Evolutionary conservation across 2,329 filamentous ascomycete species (phyloP), one percentile per base, ranked within the genome.

Genomic region (Sporothrix mexicana): DNA sequence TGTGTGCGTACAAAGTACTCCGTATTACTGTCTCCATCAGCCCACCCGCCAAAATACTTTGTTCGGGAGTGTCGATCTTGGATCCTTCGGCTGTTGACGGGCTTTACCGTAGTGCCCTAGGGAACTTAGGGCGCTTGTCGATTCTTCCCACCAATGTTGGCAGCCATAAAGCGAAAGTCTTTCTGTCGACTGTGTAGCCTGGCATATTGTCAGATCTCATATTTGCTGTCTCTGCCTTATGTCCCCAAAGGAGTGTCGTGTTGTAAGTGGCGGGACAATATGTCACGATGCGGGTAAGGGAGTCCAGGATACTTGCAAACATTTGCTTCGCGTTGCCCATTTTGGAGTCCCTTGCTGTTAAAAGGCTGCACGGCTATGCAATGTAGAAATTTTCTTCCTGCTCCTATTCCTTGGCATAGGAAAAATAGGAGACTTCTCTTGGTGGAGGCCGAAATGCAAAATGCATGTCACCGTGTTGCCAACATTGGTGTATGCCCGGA

Each of bases 261-360:
- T 3, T 36, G 30, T 36, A 36, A 30, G 57, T n/a, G 30, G 57
- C 57, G 30, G 57, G 17, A 62, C 15, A 20, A 20, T 17, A 12
- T 43, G 20, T 62, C 30, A 62, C 43, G 57, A 62, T n/a, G 57
- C 57, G 57, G 57, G 30, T 43, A 62, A 62, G 30, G n/a, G 57
- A 20, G 57, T 61, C 25, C 55, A 30, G 30, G 17, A 62, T n/a
- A 9, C 15, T n/a, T 20, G 30, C 30, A 1, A 36, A 5, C 30
- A 36, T 55, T 43, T 17, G 57, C 36, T 62, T 43, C 57, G n/a
- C 2, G 43, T 43, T 43, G 30, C 57, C 17, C 23, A 20, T 8
- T 62, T 43, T 43, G 55, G 30, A 7, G 55, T 36, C 55, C 13
- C n/a, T 30, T 59, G 55, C 36, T 15, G 23, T 17, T 17, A 55